These are phyloP conservation scores for Sanguinoderma infundibulare DNA, from an alignment of 1,284 basidiomycete genomes.

Conservation along the genomic window DNA sequence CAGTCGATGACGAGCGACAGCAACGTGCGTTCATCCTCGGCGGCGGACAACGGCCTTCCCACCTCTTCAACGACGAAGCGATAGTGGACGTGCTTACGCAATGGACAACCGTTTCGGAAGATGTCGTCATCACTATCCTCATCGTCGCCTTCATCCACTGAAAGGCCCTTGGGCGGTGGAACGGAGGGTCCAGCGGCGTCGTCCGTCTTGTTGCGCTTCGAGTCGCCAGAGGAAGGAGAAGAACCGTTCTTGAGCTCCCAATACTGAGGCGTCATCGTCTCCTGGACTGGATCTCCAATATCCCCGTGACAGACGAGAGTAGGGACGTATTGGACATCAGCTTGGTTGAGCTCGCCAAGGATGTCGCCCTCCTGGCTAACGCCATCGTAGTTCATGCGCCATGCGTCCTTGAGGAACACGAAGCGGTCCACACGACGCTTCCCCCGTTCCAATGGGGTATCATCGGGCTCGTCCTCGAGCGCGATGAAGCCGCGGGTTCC, in stretches of 20 bases:
- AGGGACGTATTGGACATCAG: conserved; percentile 7
- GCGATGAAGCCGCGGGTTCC: conserved; percentile 20
- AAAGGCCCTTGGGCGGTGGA: not conserved
- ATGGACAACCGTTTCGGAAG: not conserved
- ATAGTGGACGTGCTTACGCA: conserved; percentile 13
- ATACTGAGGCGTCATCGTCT: not conserved
- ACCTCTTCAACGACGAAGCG: conserved; percentile 14
- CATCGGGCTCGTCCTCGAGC: not conserved
- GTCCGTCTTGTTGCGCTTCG: too few relatives aligned
- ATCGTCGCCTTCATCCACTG: too few relatives aligned
- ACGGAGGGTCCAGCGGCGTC: not conserved
- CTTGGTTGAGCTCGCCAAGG: conserved; percentile 5
- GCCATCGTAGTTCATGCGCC: conserved; percentile 12
- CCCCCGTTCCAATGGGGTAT: too few relatives aligned
- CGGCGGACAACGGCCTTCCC: conserved; percentile 6
- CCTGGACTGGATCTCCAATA: not conserved
- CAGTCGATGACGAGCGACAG: too few relatives aligned
- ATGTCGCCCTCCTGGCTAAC: conserved; percentile 15
- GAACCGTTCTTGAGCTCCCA: too few relatives aligned
- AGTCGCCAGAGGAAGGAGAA: too few relatives aligned
- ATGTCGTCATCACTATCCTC: too few relatives aligned
- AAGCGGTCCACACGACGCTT: too few relatives aligned
- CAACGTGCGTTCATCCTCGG: too few relatives aligned
- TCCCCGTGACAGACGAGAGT: conserved; percentile 20
- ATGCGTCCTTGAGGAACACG: conserved; percentile 22